Evolutionary conservation across 1,139 yeast genomes (phyloP).

Genomic region (Saccharomyces pastorianus): DNA sequence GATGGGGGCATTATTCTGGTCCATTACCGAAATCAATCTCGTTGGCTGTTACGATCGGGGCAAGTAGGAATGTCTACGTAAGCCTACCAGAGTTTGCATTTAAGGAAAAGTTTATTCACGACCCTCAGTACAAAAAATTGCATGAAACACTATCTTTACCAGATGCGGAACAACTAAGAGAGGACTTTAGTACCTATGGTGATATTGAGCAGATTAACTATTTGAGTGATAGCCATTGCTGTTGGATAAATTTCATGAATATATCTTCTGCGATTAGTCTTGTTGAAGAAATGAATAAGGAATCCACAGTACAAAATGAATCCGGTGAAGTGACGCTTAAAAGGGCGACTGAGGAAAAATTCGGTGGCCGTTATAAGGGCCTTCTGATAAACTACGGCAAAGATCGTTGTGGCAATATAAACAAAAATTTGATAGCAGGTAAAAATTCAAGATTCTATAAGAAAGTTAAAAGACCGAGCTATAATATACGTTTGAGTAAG

Average conservation of each 20-base stretch:
- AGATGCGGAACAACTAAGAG: constrained; percentile 48
- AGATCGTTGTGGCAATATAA: constrained; percentile 74
- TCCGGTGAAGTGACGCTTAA: constrained; percentile 30
- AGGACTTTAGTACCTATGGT: constrained; percentile 64
- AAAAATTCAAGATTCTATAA: constrained; percentile 36
- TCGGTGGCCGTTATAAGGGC: constrained; percentile 44
- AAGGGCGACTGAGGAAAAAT: constrained; percentile 12
- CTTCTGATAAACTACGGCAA: constrained; percentile 69
- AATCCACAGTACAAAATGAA: constrained; percentile 6
- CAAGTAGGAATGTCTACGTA: constrained; percentile 71
- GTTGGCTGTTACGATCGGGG: constrained; percentile 74
- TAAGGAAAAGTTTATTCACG: constrained; percentile 29
- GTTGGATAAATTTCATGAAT: constrained; percentile 70
- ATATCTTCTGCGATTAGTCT: constrained; percentile 70
- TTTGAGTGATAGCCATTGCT: constrained; percentile 67
- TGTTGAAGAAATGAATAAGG: constrained; percentile 48
- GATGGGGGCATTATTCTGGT: constrained; percentile 83
- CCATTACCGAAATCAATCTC: constrained; percentile 66
- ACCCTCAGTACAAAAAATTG: constrained; percentile 25
- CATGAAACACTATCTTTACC: constrained; percentile 30
- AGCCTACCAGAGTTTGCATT: constrained; percentile 45
- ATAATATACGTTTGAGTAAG: constrained; percentile 21
- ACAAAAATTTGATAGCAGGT: constrained; percentile 26
- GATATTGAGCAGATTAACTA: constrained; percentile 76
- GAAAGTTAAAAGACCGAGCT: constrained; percentile 32